phyloP scores from a whole-genome alignment of 2,329 filamentous ascomycete species.

The Pseudocercospora fijiensis region DNA sequence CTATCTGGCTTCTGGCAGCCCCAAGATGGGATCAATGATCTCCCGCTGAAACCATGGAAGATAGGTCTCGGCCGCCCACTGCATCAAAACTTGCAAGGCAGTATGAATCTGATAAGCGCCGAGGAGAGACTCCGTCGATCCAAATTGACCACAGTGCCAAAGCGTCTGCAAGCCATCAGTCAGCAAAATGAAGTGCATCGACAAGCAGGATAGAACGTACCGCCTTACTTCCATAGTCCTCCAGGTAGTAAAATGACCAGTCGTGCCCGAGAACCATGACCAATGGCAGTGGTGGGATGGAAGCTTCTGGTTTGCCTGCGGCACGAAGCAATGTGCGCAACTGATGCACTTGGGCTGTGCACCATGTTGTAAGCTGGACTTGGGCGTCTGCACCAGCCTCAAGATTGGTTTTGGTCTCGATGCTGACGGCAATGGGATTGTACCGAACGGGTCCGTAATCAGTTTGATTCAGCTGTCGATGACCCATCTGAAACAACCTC shows the following conservation, averaged over 20 bases:
- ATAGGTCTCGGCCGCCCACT: constrained; percentile 1
- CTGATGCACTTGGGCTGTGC: background rate
- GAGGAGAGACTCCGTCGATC: background rate
- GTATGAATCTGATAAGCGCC: constrained; percentile 3
- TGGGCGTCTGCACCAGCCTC: constrained; percentile 5
- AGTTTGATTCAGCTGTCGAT: constrained; percentile 13
- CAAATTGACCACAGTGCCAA: background rate
- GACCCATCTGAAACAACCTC: too few relatives aligned
- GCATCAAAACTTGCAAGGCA: constrained; percentile 1
- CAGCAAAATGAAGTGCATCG: background rate
- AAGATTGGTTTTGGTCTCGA: constrained; percentile 15
- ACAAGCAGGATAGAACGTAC: background rate
- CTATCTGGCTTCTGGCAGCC: too few relatives aligned
- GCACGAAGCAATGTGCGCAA: background rate
- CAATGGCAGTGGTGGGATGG: constrained; percentile 4
- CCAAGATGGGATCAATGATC: too few relatives aligned
- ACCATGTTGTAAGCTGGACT: background rate
- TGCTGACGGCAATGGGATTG: constrained; percentile 11
- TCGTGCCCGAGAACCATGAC: constrained; percentile 1
- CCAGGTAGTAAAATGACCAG: constrained; percentile 4
- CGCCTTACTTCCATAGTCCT: constrained; percentile 1
- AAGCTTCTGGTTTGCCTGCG: background rate
- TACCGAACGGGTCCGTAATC: constrained; percentile 12
- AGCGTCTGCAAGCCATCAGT: background rate
- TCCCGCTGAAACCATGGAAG: background rate